Evolutionary conservation across 2,329 filamentous ascomycete species (phyloP), one percentile per base, ranked within the genome.

Genomic region (Byssothecium circinans): DNA sequence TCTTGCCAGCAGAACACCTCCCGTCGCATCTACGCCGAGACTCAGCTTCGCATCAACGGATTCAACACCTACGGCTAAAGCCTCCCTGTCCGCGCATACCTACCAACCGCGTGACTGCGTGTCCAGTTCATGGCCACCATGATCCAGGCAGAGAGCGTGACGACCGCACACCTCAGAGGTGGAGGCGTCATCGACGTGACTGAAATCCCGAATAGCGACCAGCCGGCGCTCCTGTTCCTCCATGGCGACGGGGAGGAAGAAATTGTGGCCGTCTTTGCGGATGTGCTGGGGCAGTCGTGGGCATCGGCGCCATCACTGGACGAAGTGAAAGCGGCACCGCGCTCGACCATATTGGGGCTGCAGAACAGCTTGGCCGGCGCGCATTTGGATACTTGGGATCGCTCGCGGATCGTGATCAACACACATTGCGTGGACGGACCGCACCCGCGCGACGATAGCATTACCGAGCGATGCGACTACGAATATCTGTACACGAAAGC

Each of bases 401-500:
- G 76, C 12, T 76, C 84, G 27, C 75, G 89, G 36, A 80, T 90
- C 39, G 75, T 85, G 47, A 86, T 94, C 65, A 87, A 91, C 66
- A 84, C 87, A 19, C 87, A 92, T 67, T 89, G 86, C 64, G 83
- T 90, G 53, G 83, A 85, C 59, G 77, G 84, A 45, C 84, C 58
- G 3, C 47, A 68, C 32, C 83, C 84, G 15, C 83, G 85, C n/a
- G 83, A 89, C 56, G 68, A 80, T 32, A 69, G 77, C 37, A 78
- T 91, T 19, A 89, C 85, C 14, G 75, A 81, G 20, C 71, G 80
- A 47, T 91, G 87, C 73, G 88, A 94, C 72, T 94, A 92, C 72
- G 89, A 95, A 68, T 94, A 92, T 58, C 78, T 95, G 17, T 95
- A 94, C 73, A 88, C 87, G 3, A 81, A 85, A 53, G 78, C 80